A percentile compares a stretch with the other conserved stretches of the same genome.
phyloP scores from a whole-genome alignment of 192 early-diverging fungal genomes.

The Coemansia sp. region DNA sequence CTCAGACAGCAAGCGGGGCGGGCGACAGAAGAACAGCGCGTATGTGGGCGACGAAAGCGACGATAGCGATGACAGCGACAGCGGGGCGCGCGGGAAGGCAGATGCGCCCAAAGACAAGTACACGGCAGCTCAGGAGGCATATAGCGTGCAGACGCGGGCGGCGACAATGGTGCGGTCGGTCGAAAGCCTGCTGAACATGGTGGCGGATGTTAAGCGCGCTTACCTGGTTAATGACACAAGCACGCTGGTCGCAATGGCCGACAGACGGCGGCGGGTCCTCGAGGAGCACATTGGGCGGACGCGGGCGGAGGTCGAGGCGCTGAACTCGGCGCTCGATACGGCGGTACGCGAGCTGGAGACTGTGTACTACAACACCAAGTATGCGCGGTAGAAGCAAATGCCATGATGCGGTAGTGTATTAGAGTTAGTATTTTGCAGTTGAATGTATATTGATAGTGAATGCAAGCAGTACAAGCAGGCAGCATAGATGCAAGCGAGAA shows the following conservation, averaged over 20 bases:
- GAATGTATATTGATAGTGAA: constrained; percentile 1
- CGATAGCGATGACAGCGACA: constrained; percentile 4
- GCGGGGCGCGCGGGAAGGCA: constrained; percentile 6
- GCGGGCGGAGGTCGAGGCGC: constrained; percentile 26
- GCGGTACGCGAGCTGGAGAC: constrained; percentile 49
- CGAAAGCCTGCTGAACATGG: constrained; percentile 51
- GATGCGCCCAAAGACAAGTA: constrained; percentile 53
- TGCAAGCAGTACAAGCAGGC: not conserved
- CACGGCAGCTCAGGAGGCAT: constrained; percentile 45
- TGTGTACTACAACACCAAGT: constrained; percentile 50
- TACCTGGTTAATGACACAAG: constrained; percentile 48
- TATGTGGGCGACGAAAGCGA: constrained; percentile 1
- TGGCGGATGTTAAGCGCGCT: constrained; percentile 46
- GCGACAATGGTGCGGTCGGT: constrained; percentile 53
- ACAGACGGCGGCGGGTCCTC: constrained; percentile 27
- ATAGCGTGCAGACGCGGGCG: constrained; percentile 46
- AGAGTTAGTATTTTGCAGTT: not conserved
- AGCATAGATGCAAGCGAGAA: not conserved
- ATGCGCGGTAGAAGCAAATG: constrained; percentile 10
- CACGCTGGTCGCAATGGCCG: constrained; percentile 34
- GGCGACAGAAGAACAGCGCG: not conserved
- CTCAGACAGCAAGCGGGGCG: constrained; percentile 10
- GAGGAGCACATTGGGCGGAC: constrained; percentile 26
- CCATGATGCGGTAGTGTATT: not conserved
- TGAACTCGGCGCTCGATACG: constrained; percentile 36